Percentiles rank a stretch among this genome's conserved stretches.
Conservation (phyloP, 1,284 basidiomycete species). For the Phlebopus sp. region DNA sequence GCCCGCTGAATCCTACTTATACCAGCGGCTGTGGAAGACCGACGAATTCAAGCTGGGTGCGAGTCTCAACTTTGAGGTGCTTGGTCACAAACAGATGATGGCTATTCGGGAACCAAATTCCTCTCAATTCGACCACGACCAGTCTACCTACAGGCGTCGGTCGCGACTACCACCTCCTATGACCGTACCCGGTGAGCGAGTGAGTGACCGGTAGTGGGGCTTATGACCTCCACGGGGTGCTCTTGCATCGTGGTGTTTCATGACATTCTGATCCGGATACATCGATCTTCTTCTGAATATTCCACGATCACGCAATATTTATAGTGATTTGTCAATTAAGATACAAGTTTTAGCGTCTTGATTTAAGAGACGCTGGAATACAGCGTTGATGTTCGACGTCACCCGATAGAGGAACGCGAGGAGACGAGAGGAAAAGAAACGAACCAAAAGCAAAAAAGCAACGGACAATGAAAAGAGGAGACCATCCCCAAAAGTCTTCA, state of each 20-base stretch:
- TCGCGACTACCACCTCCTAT: constrained; percentile 12
- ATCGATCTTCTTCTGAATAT: not conserved
- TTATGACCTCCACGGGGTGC: not conserved
- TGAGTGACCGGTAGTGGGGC: constrained; percentile 16
- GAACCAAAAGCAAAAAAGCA: constrained; percentile 2
- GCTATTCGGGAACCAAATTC: constrained; percentile 31
- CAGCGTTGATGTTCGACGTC: constrained; percentile 12
- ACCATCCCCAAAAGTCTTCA: not conserved
- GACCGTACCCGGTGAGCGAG: constrained; percentile 8
- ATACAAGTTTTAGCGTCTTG: constrained; percentile 25
- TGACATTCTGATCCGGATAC: not conserved
- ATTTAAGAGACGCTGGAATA: constrained; percentile 19
- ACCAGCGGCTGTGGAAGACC: constrained; percentile 58
- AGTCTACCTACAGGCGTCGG: constrained; percentile 4
- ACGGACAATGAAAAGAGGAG: constrained; percentile 2
- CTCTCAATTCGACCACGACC: constrained; percentile 6
- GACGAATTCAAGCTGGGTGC: constrained; percentile 60
- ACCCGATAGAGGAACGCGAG: not conserved
- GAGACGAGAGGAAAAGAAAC: constrained; percentile 1
- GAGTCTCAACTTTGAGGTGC: constrained; percentile 45
- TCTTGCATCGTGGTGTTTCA: not conserved
- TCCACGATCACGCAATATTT: constrained; percentile 24
- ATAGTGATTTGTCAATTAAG: constrained; percentile 36
- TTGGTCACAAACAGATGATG: constrained; percentile 47
- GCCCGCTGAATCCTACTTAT: constrained; percentile 47